Evolutionary conservation across 768 basidiomycete species (phyloP).

Genomic region (Cystofilobasidium bisporidii): DNA sequence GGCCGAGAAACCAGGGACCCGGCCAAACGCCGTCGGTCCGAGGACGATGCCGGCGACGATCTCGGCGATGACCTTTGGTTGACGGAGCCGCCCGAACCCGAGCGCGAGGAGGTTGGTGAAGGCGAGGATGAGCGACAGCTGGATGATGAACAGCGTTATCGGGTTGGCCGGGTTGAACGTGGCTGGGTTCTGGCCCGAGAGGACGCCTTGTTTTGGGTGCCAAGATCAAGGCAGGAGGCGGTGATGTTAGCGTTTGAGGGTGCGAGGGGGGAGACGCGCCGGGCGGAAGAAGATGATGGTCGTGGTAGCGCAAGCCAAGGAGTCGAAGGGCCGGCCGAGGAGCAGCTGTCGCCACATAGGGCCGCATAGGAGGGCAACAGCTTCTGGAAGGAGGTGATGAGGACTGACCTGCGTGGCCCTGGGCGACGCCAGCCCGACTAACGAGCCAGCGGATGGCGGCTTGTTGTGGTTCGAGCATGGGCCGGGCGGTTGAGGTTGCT

Average conservation of each 20-base stretch:
- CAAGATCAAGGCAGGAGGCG: background rate
- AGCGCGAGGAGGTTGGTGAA: conserved; percentile 67
- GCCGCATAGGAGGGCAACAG: too few species aligned
- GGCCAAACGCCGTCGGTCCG: conserved; percentile 52
- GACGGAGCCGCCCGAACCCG: conserved; percentile 57
- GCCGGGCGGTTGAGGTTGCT: too few species aligned
- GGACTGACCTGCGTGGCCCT: too few species aligned
- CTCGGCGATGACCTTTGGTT: conserved; percentile 83
- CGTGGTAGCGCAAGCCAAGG: too few species aligned
- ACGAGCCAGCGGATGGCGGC: too few species aligned
- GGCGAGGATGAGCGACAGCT: conserved; percentile 63
- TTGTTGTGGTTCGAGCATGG: too few species aligned
- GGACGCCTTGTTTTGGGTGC: too few species aligned
- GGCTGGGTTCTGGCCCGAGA: conserved; percentile 66
- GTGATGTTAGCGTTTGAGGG: background rate
- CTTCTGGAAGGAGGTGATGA: too few species aligned
- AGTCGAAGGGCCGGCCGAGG: too few species aligned
- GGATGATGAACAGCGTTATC: conserved; percentile 39
- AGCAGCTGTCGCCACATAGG: too few species aligned
- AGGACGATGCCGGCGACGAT: conserved; percentile 82
- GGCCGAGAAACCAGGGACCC: conserved; percentile 65
- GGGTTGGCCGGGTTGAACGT: conserved; percentile 51
- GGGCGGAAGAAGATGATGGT: too few species aligned
- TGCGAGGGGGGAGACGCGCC: background rate
- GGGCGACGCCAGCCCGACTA: too few species aligned